Evolutionary conservation across 2,329 filamentous ascomycete species (phyloP).

Genomic region (Bipolaris bicolor): DNA sequence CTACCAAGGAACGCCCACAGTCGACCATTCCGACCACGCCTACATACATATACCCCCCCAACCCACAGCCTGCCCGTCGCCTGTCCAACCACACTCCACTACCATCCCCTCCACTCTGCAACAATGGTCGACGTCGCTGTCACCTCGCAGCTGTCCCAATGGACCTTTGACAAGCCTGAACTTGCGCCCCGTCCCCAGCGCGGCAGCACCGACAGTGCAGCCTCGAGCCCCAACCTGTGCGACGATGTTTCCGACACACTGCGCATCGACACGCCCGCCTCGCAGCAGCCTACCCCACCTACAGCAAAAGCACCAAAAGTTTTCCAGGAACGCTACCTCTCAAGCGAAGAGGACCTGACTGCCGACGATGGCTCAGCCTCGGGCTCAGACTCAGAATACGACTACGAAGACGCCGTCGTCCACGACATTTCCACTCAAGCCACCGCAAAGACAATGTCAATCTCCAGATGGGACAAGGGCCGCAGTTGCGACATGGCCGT

Average conservation of each 20-base stretch:
- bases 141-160: constrained; percentile 46
- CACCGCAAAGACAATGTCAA: constrained; percentile 42
- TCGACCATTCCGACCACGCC: background rate
- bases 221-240: constrained; percentile 46
- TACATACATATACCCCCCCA: constrained; percentile 23
- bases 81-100: constrained; percentile 6
- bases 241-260: constrained; percentile 44
- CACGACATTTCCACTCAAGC: constrained; percentile 37
- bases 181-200: constrained; percentile 34
- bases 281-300: constrained; percentile 14
- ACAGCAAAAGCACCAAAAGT: constrained; percentile 32
- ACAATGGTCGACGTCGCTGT: constrained; percentile 43
- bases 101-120: constrained; percentile 14
- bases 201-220: constrained; percentile 39
- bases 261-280: constrained; percentile 38
- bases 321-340: constrained; percentile 48
- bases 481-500: constrained; percentile 48
- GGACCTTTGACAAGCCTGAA: constrained; percentile 46
- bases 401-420: constrained; percentile 41
- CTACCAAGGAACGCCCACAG: background rate
- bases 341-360: constrained; percentile 49
- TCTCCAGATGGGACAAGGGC: constrained; percentile 41
- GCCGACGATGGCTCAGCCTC: constrained; percentile 38
- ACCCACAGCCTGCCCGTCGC: constrained; percentile 4
- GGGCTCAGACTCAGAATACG: constrained; percentile 32